Conservation (phyloP, 306 rosid genomes). For the Vicia faba region DNA sequence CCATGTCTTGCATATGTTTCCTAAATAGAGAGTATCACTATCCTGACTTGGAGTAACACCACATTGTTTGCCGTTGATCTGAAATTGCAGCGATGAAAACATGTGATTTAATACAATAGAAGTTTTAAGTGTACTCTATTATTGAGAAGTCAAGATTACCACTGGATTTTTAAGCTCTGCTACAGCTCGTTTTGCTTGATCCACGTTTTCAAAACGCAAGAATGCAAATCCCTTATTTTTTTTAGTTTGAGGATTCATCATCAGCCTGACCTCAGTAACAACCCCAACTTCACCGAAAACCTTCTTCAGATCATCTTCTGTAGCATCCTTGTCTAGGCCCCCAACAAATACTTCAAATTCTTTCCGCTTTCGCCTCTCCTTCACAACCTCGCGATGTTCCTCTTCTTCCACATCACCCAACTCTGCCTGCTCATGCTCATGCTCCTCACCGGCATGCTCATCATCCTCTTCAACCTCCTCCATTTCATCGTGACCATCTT, state of each 20-base stretch:
- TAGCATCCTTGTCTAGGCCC: slow-evolving; percentile 93
- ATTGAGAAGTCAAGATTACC: slow-evolving; percentile 58
- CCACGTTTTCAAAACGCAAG: slow-evolving; percentile 85
- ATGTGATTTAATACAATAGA: slow-evolving; percentile 33
- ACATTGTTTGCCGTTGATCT: slow-evolving; percentile 96
- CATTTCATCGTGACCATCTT: slow-evolving; percentile 72
- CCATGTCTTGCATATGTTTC: slow-evolving; percentile 98
- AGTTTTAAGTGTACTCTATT: slow-evolving; percentile 39
- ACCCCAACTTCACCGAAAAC: slow-evolving; percentile 76
- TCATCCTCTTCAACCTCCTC: slow-evolving; percentile 84
- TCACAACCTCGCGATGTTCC: slow-evolving; percentile 85
- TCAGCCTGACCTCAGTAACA: slow-evolving; percentile 87
- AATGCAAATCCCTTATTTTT: slow-evolving; percentile 98
- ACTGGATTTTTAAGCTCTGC: slow-evolving; percentile 75
- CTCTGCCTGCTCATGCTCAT: slow-evolving; percentile 56
- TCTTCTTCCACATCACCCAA: slow-evolving; percentile 74
- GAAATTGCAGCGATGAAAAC: slow-evolving; percentile 57
- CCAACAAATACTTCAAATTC: slow-evolving; percentile 99
- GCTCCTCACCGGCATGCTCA: slow-evolving; percentile 65
- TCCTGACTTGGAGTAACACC: slow-evolving; percentile 98
- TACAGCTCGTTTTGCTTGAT: slow-evolving; percentile 90
- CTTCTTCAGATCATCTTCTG: slow-evolving; percentile 82
- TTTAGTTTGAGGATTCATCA: slow-evolving; percentile 95
- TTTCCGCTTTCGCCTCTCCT: slow-evolving; percentile 90
- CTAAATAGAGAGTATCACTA: slow-evolving; percentile 93